Base-by-base conservation (phyloP, 805 yeast genomes). In the Kluyveromyces siamensis region DNA sequence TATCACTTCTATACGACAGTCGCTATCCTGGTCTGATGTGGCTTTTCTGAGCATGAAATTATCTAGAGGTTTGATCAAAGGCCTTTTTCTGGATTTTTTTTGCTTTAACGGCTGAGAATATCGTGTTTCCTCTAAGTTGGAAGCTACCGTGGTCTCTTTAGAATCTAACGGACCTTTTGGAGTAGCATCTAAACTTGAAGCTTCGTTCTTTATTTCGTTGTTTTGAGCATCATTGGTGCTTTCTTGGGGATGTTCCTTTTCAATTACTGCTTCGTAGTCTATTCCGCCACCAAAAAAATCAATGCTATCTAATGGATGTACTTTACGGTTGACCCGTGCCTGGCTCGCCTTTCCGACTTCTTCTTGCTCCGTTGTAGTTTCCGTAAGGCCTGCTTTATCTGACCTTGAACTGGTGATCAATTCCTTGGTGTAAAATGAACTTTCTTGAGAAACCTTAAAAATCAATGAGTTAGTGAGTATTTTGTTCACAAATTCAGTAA, bases 261-360 rank as follows among this genome's bases (percentile, higher is more conserved):
- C 35, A 27, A 21, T 21, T 21, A 21, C 3, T 19, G 43, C 10
- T 37, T n/a, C 46, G 3, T 5, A 19, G 33, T 14, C 49, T 18
- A 46, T 55, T 27, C 74, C 73, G 30, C 74, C 75, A 4, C 69
- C 74, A 56, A 71, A 70, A 52, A 64, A 69, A 30, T 60, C 60
- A 38, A 70, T 53, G 42, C 69, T 65, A 41, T 69, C 68, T 33
- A 71, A 52, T 1, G 71, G 64, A 49, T 66, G 53, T 1, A 70
- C 59, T 33, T 54, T 57, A n/a, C 53, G 50, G 39, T 8, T 39
- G 16, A 4, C 36, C 18, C 6, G 47, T 46, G 19, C 48, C 47
- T 9, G 25, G 36, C 44, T 51, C 19, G 45, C 44, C 1, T 47
- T 14, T 8, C 55, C 57, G 8, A 52, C 50, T 35, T 56, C 53